These are phyloP conservation scores for Acorus calamus DNA, from an alignment of 106 monocot species.

Conservation along the genomic window DNA sequence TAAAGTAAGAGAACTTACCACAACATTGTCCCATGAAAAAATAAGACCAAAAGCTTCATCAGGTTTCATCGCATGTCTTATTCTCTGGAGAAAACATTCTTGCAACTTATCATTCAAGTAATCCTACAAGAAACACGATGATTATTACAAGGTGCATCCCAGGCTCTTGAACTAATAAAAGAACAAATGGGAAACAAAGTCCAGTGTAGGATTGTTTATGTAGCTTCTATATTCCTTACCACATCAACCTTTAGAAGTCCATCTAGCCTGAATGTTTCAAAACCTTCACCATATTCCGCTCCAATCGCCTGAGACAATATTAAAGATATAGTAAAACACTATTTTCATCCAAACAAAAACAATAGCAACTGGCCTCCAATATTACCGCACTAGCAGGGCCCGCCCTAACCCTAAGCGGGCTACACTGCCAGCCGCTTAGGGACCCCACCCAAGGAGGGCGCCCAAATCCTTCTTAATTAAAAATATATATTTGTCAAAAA, in stretches of 20 bases:
- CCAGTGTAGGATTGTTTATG: too few species aligned
- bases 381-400: too few species aligned
- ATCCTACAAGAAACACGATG: slow-evolving; percentile 41
- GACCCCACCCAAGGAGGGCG: too few species aligned
- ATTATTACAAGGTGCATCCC: too few species aligned
- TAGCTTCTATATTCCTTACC: slow-evolving; percentile 28
- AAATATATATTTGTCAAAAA: too few species aligned
- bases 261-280: slow-evolving; percentile 97
- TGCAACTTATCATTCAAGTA: slow-evolving; percentile 88
- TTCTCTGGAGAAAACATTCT: slow-evolving; percentile 92
- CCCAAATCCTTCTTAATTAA: too few species aligned
- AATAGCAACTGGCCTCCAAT: neutral
- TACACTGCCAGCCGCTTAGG: too few species aligned
- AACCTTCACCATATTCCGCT: slow-evolving; percentile 99
- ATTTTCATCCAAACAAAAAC: neutral
- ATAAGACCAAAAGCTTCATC: slow-evolving; percentile 95
- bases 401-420: too few species aligned
- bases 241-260: slow-evolving; percentile 94
- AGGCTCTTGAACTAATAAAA: too few species aligned
- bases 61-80: slow-evolving; percentile 99
- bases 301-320: slow-evolving; percentile 62
- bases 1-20: slow-evolving; percentile 32
- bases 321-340: neutral
- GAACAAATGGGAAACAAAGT: too few species aligned
- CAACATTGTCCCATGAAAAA: slow-evolving; percentile 99